A percentile compares a stretch with the other conserved stretches of the same genome.
Evolutionary conservation across 2,329 filamentous ascomycete genomes (phyloP).

Genomic region (Aspergillus transmontanensis): DNA sequence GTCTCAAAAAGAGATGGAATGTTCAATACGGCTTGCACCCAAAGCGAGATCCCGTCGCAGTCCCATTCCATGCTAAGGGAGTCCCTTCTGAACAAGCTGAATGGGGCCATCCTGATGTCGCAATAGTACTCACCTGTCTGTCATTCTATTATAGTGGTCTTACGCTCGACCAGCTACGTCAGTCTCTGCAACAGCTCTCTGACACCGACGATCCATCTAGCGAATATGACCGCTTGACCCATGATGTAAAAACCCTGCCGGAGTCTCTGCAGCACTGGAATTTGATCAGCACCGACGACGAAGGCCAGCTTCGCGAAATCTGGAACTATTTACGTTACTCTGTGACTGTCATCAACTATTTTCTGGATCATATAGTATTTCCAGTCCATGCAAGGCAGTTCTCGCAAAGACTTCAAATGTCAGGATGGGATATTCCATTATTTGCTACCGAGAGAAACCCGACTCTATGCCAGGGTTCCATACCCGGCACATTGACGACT

Average conservation of each 20-base stretch:
- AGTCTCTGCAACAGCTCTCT: conserved; percentile 54
- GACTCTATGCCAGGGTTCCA: neutral
- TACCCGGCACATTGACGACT: conserved; percentile 50
- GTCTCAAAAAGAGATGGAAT: conserved; percentile 66
- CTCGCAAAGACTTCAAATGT: conserved; percentile 62
- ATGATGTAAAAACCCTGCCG: conserved; percentile 46
- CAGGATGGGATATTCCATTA: conserved; percentile 68
- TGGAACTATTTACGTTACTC: conserved; percentile 55
- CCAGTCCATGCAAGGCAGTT: conserved; percentile 68
- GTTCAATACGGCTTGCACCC: conserved; percentile 66
- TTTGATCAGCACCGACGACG: conserved; percentile 62
- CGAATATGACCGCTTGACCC: conserved; percentile 58
- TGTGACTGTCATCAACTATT: conserved; percentile 60
- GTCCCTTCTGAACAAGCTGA: conserved; percentile 64
- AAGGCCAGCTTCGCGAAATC: conserved; percentile 52
- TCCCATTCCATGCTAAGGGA: conserved; percentile 69
- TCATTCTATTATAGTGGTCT: conserved; percentile 69
- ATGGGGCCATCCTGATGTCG: conserved; percentile 69
- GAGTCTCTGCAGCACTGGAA: conserved; percentile 55
- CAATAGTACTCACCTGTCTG: conserved; percentile 66
- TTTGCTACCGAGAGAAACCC: conserved; percentile 25
- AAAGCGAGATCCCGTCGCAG: conserved; percentile 52
- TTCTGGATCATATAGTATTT: conserved; percentile 66
- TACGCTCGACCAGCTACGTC: conserved; percentile 49
- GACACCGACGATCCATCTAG: conserved; percentile 59